Percentiles rank a stretch among this genome's conserved stretches.
Evolutionary conservation across 352 stramenopile genomes (phyloP).

Genomic region (Poterioochromonas sp.): DNA sequence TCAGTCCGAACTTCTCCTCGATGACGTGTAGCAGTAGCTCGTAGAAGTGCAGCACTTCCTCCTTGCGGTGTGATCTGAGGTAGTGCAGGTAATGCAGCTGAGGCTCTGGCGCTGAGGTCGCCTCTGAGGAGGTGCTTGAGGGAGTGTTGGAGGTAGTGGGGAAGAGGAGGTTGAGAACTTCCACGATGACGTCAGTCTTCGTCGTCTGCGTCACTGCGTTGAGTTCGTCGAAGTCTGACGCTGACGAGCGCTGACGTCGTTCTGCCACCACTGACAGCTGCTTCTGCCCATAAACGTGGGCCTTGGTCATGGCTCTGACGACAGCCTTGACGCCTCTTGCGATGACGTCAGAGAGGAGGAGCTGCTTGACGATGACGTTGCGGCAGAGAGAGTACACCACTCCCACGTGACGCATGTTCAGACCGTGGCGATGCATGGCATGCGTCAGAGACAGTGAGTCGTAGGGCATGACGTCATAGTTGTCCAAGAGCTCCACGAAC

Average conservation of each 20-base stretch:
- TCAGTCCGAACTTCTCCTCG: not conserved
- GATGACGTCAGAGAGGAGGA: not conserved
- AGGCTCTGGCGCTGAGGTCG: not conserved
- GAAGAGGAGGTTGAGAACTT: not conserved
- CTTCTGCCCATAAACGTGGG: not conserved
- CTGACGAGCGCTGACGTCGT: not conserved
- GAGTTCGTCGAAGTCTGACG: not conserved
- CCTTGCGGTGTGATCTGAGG: no score
- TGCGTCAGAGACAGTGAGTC: not conserved
- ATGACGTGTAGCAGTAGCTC: not conserved
- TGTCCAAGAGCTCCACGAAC: not conserved
- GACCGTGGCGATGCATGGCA: not conserved
- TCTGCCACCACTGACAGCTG: not conserved
- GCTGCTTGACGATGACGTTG: not conserved
- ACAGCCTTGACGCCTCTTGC: not conserved
- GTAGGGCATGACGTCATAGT: not conserved
- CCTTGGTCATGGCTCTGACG: not conserved
- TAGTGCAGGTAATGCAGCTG: no score
- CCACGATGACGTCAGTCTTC: not conserved
- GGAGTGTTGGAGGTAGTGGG: not conserved
- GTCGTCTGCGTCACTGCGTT: no score
- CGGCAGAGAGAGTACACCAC: not conserved
- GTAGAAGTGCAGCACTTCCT: not conserved
- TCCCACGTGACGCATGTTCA: not conserved
- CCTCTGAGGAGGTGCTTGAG: not conserved